phyloP scores from a whole-genome alignment of 805 yeast species.

The Ascoidea tarda region DNA sequence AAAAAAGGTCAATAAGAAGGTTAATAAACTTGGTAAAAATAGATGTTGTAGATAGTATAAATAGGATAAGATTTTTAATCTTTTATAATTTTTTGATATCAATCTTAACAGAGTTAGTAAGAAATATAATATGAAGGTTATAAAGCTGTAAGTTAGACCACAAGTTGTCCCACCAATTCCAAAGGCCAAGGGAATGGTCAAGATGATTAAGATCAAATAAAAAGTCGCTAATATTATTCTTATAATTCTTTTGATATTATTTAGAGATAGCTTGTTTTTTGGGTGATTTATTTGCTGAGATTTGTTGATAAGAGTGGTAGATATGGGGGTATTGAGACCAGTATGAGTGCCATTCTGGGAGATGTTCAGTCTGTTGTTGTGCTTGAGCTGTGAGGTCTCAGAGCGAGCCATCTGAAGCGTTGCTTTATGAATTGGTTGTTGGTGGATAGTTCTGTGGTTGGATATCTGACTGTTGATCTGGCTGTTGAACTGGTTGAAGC shows the following conservation, averaged over 20 bases:
- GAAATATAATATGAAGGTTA: conserved; percentile 60
- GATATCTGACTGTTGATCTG: no score
- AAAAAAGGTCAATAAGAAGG: conserved; percentile 49
- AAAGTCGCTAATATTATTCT: conserved; percentile 35
- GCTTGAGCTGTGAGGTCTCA: no score
- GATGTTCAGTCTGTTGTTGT: no score
- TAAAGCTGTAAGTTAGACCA: conserved; percentile 72
- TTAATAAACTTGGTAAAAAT: conserved; percentile 67
- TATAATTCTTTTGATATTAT: conserved; percentile 9
- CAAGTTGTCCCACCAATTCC: conserved; percentile 87
- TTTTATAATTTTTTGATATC: conserved; percentile 18
- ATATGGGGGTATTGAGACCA: no score
- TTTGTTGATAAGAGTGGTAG: no score
- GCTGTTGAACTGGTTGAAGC: no score
- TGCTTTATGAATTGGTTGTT: no score
- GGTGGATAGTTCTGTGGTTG: no score
- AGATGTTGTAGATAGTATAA: conserved; percentile 74
- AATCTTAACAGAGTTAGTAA: conserved; percentile 60
- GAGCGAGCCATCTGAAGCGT: no score
- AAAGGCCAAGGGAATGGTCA: conserved; percentile 85
- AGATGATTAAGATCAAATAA: conserved; percentile 53
- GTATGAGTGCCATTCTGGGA: no score
- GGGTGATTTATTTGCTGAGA: no score
- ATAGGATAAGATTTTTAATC: conserved; percentile 16
- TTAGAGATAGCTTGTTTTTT: background rate